phyloP scores from a whole-genome alignment of 306 rosid species.

The Herpetospermum pedunculosum region DNA sequence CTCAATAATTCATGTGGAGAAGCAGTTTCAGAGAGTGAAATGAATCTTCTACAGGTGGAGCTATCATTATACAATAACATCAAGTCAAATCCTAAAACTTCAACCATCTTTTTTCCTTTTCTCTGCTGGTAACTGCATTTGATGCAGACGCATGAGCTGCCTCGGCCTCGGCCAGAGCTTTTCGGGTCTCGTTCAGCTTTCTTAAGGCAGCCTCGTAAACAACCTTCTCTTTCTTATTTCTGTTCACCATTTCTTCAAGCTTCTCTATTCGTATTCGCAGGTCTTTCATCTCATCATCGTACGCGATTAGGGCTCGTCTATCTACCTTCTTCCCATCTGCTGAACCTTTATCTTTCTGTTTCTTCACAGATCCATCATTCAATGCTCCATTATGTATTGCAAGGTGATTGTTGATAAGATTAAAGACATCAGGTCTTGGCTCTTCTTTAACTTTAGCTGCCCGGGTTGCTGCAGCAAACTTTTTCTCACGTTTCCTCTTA shows the following conservation, averaged over 20 bases:
- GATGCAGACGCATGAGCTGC: constrained; percentile 79
- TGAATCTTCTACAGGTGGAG: neutral
- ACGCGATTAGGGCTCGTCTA: constrained; percentile 55
- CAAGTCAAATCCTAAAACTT: constrained; percentile 43
- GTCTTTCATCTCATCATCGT: constrained; percentile 70
- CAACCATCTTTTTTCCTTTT: constrained; percentile 90
- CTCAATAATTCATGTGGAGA: neutral
- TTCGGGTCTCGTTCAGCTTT: constrained; percentile 62
- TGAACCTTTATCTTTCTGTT: constrained; percentile 40
- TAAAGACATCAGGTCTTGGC: constrained; percentile 49
- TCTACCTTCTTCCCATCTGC: constrained; percentile 63
- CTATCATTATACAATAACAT: constrained; percentile 5
- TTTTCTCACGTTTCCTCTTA: constrained; percentile 78
- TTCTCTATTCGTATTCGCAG: constrained; percentile 50
- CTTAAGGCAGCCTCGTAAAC: constrained; percentile 80
- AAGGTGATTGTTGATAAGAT: constrained; percentile 69
- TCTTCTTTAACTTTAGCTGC: constrained; percentile 57
- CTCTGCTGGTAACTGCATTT: constrained; percentile 63
- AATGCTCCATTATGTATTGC: constrained; percentile 48
- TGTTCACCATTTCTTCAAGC: constrained; percentile 78
- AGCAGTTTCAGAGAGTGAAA: constrained; percentile 1
- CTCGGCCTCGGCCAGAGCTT: constrained; percentile 58
- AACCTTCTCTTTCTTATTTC: constrained; percentile 67
- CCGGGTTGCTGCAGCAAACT: constrained; percentile 48
- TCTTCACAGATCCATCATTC: constrained; percentile 36